Conservation (phyloP, 2,329 filamentous ascomycete genomes). For the Alternaria sp. region DNA sequence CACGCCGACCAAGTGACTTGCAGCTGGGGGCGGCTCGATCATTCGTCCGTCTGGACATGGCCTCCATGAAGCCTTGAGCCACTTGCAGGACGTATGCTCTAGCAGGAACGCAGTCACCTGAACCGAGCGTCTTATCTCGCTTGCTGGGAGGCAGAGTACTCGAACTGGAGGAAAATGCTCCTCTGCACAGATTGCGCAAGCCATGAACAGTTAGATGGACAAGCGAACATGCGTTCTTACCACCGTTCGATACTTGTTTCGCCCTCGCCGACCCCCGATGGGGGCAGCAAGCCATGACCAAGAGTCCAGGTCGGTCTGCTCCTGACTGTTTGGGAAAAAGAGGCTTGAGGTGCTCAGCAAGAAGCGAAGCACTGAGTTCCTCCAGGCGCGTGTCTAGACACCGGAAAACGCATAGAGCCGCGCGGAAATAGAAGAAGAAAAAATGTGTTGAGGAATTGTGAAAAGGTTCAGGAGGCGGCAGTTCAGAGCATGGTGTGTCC, state of each 20-base stretch:
- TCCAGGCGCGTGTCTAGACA: conserved; percentile 12
- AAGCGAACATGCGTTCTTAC: conserved; percentile 40
- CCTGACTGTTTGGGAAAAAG: conserved; percentile 28
- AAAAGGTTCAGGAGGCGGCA: conserved; percentile 25
- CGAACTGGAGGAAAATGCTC: conserved; percentile 9
- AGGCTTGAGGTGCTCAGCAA: conserved; percentile 32
- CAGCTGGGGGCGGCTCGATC: conserved; percentile 22
- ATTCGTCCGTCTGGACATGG: conserved; percentile 20
- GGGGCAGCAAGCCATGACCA: conserved; percentile 14
- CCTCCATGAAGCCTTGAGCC: conserved; percentile 9
- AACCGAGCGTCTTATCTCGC: conserved; percentile 41
- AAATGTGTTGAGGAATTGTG: conserved; percentile 35
- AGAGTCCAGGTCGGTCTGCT: conserved; percentile 34
- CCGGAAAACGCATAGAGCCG: conserved; percentile 23
- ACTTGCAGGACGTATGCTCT: conserved; percentile 29
- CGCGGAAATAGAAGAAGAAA: conserved; percentile 26
- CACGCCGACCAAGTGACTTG: conserved; percentile 38
- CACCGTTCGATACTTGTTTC: conserved; percentile 38
- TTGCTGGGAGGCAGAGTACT: conserved; percentile 14
- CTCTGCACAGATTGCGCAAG: conserved; percentile 26
- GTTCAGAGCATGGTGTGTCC: conserved; percentile 22
- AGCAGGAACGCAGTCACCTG: conserved; percentile 22
- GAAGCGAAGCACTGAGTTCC: conserved; percentile 33
- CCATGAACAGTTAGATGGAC: conserved; percentile 23
- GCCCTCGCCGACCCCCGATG: conserved; percentile 29